Conservation (phyloP, 768 basidiomycete species). For the Hygrophorus pudorinus region DNA sequence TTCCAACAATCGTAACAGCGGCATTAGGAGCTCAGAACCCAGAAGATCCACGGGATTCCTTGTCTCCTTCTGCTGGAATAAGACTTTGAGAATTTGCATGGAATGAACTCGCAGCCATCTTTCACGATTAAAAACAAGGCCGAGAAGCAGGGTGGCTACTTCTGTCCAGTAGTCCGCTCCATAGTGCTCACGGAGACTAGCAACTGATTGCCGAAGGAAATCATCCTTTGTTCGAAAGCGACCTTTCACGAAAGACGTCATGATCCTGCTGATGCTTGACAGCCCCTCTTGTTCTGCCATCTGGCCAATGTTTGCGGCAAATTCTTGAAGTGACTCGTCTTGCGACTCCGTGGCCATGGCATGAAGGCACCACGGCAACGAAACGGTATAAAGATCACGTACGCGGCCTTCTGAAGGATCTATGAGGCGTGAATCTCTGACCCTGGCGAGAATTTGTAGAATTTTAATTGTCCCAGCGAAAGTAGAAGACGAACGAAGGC, state of each 20-base stretch:
- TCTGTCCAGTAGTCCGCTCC: conserved; percentile 66
- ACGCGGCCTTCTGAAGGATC: conserved; percentile 64
- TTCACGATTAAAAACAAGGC: conserved; percentile 75
- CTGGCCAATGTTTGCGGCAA: conserved; percentile 62
- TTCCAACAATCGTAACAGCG: conserved; percentile 78
- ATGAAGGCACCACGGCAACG: conserved; percentile 83
- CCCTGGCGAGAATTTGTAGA: conserved; percentile 50
- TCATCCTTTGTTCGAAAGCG: conserved; percentile 91
- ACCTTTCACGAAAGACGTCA: conserved; percentile 79
- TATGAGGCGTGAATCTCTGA: conserved; percentile 55
- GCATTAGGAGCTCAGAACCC: conserved; percentile 85
- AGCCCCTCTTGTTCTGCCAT: conserved; percentile 67
- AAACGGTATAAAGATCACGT: conserved; percentile 72
- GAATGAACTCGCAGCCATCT: conserved; percentile 74
- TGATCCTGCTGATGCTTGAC: conserved; percentile 76
- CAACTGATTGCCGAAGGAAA: conserved; percentile 83
- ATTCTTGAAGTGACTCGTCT: conserved; percentile 51
- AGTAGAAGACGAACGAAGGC: conserved; percentile 71
- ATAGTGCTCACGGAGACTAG: conserved; percentile 80
- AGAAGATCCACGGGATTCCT: conserved; percentile 62
- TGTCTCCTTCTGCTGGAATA: conserved; percentile 81
- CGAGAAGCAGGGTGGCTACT: conserved; percentile 76
- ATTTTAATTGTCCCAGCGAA: conserved; percentile 56
- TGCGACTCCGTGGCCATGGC: conserved; percentile 58
- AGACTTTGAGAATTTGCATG: conserved; percentile 81